Base-by-base conservation (phyloP, 192 early-diverging fungal genomes). In the Coemansia sp. region DNA sequence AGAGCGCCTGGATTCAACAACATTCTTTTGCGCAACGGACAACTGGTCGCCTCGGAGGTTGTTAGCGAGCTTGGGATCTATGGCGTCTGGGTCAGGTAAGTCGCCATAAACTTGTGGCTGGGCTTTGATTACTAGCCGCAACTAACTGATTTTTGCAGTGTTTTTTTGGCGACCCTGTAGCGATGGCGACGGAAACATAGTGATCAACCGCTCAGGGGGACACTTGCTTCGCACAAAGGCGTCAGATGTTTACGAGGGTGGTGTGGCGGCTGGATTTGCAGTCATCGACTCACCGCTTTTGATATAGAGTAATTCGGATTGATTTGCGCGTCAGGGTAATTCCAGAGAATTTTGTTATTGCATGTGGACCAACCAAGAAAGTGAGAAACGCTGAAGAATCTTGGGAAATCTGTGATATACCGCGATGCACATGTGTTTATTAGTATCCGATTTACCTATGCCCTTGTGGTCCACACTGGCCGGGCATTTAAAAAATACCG, bases 41-140 rank as follows among this genome's bases (percentile, higher is more conserved):
- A 87, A 67, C 57, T 92, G 18, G 79, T 90, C 40, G 62, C 85
- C 9, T 85, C 85, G 3, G 87, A 92, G 36, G 93, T 95, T 2
- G 87, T 96, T 8, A 95, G 93, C 58, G 97, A 99, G 74, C 76
- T 99, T 24, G 95, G 97, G 1, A 90, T 97, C 11, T 99, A 94
- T 74, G 97, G 95, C 1, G 82, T 93, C 21, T 97, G 89, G 85
- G 74, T 99, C 31, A 89, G 87, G 87, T 90, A 84, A 80, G 81
- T 48, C 48, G 10, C 48, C 23, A 26, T 23, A 14, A 45, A 10
- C 20, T n/a, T 9, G 6, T 7, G 18, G 2, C n/a, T 45, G 18
- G 18, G 18, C 18, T 9, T 18, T 18, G 20, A 21, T 6, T 45
- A 20, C 43, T 21, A 9, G 18, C 43, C 9, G 43, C 1, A 45